Percentiles rank a stretch among this genome's conserved stretches.
These are phyloP conservation scores for Fragaria nilgerrensis DNA, from an alignment of 306 rosid genomes.

Conservation along the genomic window DNA sequence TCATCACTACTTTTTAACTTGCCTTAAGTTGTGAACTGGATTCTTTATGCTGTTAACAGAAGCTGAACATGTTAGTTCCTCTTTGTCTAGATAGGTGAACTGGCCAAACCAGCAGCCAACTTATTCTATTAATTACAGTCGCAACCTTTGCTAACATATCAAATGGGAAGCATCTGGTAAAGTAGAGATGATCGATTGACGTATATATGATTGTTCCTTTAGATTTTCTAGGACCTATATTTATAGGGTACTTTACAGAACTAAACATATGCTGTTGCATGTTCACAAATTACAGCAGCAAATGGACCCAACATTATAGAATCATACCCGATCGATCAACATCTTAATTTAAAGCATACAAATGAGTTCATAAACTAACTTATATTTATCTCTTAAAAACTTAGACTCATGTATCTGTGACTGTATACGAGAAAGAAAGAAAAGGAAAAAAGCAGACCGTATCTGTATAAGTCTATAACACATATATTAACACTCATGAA, in stretches of 20 bases:
- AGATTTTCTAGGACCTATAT: neutral
- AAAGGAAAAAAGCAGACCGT: neutral
- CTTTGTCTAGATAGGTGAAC: neutral
- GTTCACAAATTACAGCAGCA: neutral
- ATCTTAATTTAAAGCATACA: neutral
- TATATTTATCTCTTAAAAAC: neutral
- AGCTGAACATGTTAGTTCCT: constrained; percentile 15
- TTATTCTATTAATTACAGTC: neutral
- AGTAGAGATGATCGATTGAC: constrained; percentile 13
- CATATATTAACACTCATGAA: neutral
- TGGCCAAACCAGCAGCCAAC: constrained; percentile 20
- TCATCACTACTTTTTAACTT: too few relatives aligned
- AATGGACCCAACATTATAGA: neutral
- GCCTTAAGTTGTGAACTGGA: neutral
- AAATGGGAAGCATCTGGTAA: constrained; percentile 31
- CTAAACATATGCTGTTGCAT: neutral
- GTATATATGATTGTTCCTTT: neutral
- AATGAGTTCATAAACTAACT: neutral
- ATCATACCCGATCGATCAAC: neutral
- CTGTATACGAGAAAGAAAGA: neutral
- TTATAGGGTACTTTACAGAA: neutral
- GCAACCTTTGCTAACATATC: constrained; percentile 21
- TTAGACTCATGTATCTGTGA: neutral
- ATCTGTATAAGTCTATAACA: neutral
- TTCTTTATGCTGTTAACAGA: neutral